These are phyloP conservation scores for Volutella citrinella DNA, from an alignment of 2,329 filamentous ascomycete genomes.

Conservation along the genomic window DNA sequence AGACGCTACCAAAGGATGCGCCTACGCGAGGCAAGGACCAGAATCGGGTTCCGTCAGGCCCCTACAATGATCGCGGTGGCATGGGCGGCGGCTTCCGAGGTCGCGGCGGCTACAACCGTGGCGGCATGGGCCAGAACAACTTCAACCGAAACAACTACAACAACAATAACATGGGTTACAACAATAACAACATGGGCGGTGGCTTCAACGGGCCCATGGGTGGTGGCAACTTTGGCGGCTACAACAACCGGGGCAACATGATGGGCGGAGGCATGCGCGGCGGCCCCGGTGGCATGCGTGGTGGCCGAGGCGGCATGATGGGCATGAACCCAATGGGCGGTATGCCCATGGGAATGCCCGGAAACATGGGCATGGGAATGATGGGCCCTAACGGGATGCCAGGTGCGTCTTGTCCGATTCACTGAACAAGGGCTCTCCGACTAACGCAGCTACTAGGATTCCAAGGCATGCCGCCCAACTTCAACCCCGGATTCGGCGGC, in stretches of 20 bases:
- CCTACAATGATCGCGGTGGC: constrained; percentile 42
- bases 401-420: too few species aligned
- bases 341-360: constrained; percentile 56
- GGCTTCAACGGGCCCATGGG: constrained; percentile 50
- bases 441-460: constrained; percentile 49
- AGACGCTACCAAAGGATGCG: constrained; percentile 84
- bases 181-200: constrained; percentile 43
- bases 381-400: constrained; percentile 49
- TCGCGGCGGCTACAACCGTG: constrained; percentile 44
- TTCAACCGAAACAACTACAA: constrained; percentile 43
- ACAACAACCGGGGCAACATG: constrained; percentile 46
- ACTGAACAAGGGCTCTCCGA: too few species aligned
- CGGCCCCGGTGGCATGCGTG: constrained; percentile 47
- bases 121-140: constrained; percentile 46
- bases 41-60: constrained; percentile 49
- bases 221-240: constrained; percentile 50
- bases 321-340: constrained; percentile 45
- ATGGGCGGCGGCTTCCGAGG: constrained; percentile 39
- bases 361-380: constrained; percentile 53
- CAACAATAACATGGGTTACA: constrained; percentile 44
- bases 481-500: constrained; percentile 62
- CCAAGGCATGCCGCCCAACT: constrained; percentile 65
- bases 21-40: constrained; percentile 61
- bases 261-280: constrained; percentile 42
- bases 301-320: constrained; percentile 50